Base-by-base conservation (phyloP, 1,139 yeast genomes). In the Hanseniaspora sp. region DNA sequence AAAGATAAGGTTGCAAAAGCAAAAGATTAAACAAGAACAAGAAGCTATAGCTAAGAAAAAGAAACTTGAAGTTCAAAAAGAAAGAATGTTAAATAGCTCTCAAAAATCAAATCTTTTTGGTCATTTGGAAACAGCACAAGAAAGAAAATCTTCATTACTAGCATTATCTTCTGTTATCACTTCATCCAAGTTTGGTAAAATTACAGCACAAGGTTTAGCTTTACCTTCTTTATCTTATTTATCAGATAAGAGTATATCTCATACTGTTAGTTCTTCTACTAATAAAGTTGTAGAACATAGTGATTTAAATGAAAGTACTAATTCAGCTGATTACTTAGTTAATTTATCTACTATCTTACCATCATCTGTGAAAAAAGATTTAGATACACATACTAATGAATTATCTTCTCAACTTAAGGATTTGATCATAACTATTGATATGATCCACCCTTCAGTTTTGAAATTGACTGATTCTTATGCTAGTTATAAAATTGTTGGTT, bases 381-480 rank as follows among this genome's bases (percentile, higher is more conserved):
- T 49, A n/a, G 48, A 49, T 34, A 41, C 45, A 7, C 53, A 49
- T 5, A 57, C 70, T 40, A 60, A 66, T 1, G 63, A 66, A 2
- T 61, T 66, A 28, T 62, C 58, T 38, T 70, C 63, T 37, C 64
- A 52, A 30, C 46, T 48, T 62, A 67, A 66, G 48, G 70, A 67
- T 54, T 53, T 67, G 56, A 55, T 67, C 28, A 51, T 64, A 7
- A 65, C 65, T 51, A 64, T 61, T 52, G 65, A 81, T 58, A 79
- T 86, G 54, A 87, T 92, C 23, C 98, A 94, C 68, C 97, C 97
- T 0, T 80, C 86, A 1, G 81, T 92, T 46, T 73, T 88, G 53
- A 74, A 88, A 23, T 73, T 94, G 58, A 83, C 95, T 1, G 78
- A 87, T 60, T 85, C 86, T 62, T 82, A 83, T 61, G 84, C 96